Base-by-base conservation (phyloP, 83 land plant species). In the Thuja plicata region DNA sequence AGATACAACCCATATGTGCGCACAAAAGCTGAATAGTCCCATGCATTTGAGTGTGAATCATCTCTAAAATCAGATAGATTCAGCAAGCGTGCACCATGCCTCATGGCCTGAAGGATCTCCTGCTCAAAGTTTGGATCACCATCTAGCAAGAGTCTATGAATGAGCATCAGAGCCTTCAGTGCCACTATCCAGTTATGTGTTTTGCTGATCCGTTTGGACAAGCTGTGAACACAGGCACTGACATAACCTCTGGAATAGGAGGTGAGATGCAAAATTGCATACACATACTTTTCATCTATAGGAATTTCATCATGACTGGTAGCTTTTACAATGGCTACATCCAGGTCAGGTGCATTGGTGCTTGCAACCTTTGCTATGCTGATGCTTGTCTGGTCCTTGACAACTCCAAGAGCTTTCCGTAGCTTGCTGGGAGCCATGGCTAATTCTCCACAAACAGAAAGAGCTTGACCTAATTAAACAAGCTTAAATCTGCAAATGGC, bases 381-480 rank as follows among this genome's bases (percentile, higher is more conserved):
- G 54, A 97, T 97, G 91, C 97, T 96, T 52, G 98, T 97, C 92
- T 97, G 99, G 38, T 97, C 99, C 91, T 97, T 97, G 54, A 97
- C 93, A 57, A 92, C 96, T 46, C 99, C 99, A 57, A 97, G 87
- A 48, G 99, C 99, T 85, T 95, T 96, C 66, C 99, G 89, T 32
- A 97, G 89, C 82, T 87, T 92, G 81, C 92, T 92, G 60, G 92
- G 92, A 86, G 94, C 91, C 94, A 93, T 93, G 19, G 57, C 30
- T 9, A 41, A 86, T 35, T 57, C 71, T 38, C 52, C 46, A 83
- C 85, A 83, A 83, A 32, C 38, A 76, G 38, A 76, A 76, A 76
- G 38, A 76, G 37, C 79, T 76, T 76, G 9, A 8, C 73, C 35
- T n/a, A n/a, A n/a, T 73, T 35, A 34, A 76, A 4, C 15, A 2